A percentile compares a stretch with the other conserved stretches of the same genome.
These are phyloP conservation scores for Cladophialophora carrionii DNA, from an alignment of 2,329 filamentous ascomycete species.

Conservation along the genomic window DNA sequence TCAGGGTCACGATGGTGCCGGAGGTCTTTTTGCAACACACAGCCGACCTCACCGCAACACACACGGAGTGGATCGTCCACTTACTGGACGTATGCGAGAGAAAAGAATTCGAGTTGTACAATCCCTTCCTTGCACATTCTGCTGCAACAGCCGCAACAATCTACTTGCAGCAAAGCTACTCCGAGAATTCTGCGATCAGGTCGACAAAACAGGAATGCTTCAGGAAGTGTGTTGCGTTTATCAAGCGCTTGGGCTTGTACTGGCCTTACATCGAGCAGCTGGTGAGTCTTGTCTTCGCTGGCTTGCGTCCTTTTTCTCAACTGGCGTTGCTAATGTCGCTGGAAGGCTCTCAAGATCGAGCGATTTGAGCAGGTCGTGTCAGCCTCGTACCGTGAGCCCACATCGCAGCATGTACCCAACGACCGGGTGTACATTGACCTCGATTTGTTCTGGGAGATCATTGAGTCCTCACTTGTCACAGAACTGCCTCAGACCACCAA, in stretches of 20 bases:
- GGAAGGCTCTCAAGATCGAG: slow-evolving; percentile 50
- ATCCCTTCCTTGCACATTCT: slow-evolving; percentile 55
- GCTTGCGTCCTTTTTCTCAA: background rate
- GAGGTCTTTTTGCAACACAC: slow-evolving; percentile 60
- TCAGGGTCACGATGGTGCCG: slow-evolving; percentile 55
- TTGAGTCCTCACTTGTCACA: slow-evolving; percentile 52
- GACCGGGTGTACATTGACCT: slow-evolving; percentile 49
- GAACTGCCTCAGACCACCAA: slow-evolving; percentile 44
- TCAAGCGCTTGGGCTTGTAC: slow-evolving; percentile 47
- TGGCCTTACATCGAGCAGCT: slow-evolving; percentile 54
- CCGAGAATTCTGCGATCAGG: slow-evolving; percentile 46
- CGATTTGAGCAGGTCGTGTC: slow-evolving; percentile 51
- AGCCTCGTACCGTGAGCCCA: slow-evolving; percentile 47
- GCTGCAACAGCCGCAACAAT: slow-evolving; percentile 59
- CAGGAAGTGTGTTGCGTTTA: slow-evolving; percentile 51
- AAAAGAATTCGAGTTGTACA: slow-evolving; percentile 52
- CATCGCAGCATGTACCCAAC: slow-evolving; percentile 41
- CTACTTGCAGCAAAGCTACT: slow-evolving; percentile 58
- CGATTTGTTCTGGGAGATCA: slow-evolving; percentile 54
- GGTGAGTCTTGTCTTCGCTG: slow-evolving; percentile 40
- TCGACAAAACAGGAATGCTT: slow-evolving; percentile 51
- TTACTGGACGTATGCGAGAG: slow-evolving; percentile 54
- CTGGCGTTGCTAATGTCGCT: background rate
- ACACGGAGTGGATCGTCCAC: slow-evolving; percentile 59
- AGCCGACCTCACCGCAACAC: slow-evolving; percentile 56